These are phyloP conservation scores for Eruca vesicaria DNA, from an alignment of 441 rosid species.

Conservation along the genomic window DNA sequence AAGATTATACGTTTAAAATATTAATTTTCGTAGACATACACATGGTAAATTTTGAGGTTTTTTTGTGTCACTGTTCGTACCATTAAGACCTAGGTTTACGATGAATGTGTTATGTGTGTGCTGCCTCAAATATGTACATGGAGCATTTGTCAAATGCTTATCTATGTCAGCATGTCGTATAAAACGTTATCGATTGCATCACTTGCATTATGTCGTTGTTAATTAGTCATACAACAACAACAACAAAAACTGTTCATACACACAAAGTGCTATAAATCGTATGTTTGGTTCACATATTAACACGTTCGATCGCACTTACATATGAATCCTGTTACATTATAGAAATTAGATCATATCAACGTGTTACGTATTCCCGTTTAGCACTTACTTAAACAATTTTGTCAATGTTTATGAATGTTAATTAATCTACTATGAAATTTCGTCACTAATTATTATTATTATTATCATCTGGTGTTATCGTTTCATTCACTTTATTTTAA, in stretches of 20 bases:
- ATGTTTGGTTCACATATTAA: neutral
- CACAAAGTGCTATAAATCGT: neutral
- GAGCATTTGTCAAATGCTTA: neutral
- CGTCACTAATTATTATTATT: neutral
- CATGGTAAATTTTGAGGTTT: neutral
- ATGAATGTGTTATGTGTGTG: neutral
- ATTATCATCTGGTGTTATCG: neutral
- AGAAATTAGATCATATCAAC: neutral
- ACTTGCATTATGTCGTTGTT: neutral
- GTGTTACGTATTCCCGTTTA: neutral
- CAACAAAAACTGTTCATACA: no score
- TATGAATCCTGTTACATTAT: neutral
- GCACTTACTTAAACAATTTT: neutral
- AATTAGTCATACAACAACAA: neutral
- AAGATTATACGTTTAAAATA: neutral
- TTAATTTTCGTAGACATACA: neutral
- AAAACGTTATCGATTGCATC: neutral
- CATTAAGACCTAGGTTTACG: neutral
- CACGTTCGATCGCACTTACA: neutral
- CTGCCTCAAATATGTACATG: neutral
- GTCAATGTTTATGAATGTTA: neutral
- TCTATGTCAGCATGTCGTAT: neutral
- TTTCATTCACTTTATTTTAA: no score
- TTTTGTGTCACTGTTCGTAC: neutral
- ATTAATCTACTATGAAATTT: neutral